Percentiles rank a stretch among this genome's conserved stretches.
Conservation (phyloP, 306 rosid species). For the Glycine latifolia region DNA sequence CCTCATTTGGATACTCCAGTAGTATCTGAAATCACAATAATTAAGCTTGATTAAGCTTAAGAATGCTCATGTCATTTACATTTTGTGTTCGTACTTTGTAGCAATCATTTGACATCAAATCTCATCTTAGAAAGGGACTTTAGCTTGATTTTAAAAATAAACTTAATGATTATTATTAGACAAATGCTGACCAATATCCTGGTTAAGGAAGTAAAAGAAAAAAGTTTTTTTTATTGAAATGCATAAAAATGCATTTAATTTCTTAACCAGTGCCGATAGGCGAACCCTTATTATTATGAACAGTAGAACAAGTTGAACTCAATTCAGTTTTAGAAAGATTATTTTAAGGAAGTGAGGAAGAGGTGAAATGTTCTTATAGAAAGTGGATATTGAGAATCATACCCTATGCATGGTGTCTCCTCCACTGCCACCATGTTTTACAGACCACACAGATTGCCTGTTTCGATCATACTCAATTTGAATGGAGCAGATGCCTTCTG, state of each 20-base stretch:
- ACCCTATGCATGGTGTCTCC: conserved; percentile 81
- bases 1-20: conserved; percentile 88
- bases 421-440: conserved; percentile 82
- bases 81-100: neutral
- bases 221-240: too few relatives aligned
- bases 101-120: conserved; percentile 1
- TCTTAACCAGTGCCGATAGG: too few relatives aligned
- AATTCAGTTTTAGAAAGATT: neutral
- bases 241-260: too few relatives aligned
- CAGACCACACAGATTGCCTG: conserved; percentile 91
- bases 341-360: conserved; percentile 1
- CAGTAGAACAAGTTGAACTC: too few relatives aligned
- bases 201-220: too few relatives aligned
- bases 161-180: too few relatives aligned
- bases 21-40: conserved; percentile 63
- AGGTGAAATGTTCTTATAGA: conserved; percentile 18
- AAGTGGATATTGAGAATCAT: conserved; percentile 29
- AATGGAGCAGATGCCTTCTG: conserved; percentile 81
- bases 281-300: too few relatives aligned
- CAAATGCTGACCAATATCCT: too few relatives aligned
- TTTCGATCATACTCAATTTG: conserved; percentile 89
- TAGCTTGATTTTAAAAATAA: neutral
- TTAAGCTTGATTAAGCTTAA: neutral
- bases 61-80: neutral
- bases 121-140: neutral